Evolutionary conservation across 495 filamentous ascomycete species (phyloP).

Genomic region (Penicillium argentinense): DNA sequence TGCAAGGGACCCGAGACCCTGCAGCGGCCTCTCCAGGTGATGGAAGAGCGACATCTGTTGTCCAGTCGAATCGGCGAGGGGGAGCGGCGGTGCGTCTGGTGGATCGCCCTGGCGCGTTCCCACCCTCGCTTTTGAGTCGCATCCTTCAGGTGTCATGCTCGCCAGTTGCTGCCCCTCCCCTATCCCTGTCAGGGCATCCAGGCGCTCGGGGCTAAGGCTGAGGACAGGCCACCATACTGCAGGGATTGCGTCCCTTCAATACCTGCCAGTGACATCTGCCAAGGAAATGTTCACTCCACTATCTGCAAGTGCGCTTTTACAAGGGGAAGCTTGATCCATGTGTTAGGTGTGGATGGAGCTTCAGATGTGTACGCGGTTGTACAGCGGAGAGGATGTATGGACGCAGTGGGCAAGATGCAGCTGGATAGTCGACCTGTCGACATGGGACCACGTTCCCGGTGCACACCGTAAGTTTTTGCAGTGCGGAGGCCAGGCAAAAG

Average conservation of each 20-base stretch:
- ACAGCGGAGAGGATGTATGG: not conserved
- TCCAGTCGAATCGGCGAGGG: conserved; percentile 1
- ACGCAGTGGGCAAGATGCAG: not conserved
- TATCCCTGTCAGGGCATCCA: too few species aligned
- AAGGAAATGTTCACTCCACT: conserved; percentile 19
- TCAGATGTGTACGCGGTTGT: too few species aligned
- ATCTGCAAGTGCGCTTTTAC: conserved; percentile 19
- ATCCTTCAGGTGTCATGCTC: conserved; percentile 2
- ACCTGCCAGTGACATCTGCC: conserved; percentile 24
- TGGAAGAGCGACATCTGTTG: not conserved
- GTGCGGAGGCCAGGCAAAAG: not conserved
- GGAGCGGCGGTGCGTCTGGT: not conserved
- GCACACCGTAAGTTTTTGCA: conserved; percentile 31
- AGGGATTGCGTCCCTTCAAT: conserved; percentile 2
- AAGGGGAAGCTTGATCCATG: conserved; percentile 19
- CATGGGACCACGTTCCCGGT: conserved; percentile 13
- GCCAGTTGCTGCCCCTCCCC: not conserved
- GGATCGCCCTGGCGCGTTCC: not conserved
- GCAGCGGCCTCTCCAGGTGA: conserved; percentile 11
- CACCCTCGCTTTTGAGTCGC: not conserved
- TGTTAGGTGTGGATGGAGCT: not conserved
- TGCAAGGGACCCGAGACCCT: conserved; percentile 25
- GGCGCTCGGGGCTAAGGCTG: too few species aligned
- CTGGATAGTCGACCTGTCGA: too few species aligned
- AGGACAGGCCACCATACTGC: not conserved